Percentiles rank a stretch among this genome's conserved stretches.
These are phyloP conservation scores for Epichloe hybrida DNA, from an alignment of 2,329 filamentous ascomycete genomes.

Conservation along the genomic window DNA sequence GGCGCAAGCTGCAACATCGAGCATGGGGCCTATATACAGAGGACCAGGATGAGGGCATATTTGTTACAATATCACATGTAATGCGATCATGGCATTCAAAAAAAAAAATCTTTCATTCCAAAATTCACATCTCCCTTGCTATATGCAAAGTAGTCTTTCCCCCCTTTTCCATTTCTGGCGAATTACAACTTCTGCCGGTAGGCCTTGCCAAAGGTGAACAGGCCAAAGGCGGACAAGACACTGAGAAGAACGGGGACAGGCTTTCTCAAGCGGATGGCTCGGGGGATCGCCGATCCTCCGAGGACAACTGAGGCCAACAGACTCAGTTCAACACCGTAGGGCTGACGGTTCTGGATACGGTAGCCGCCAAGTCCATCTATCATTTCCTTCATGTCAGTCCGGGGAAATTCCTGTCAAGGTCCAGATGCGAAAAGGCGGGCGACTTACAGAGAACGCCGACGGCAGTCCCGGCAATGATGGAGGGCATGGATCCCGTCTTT, in stretches of 20 bases:
- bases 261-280: conserved; percentile 73
- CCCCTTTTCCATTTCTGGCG: too few relatives aligned
- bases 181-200: conserved; percentile 30
- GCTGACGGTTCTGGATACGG: conserved; percentile 58
- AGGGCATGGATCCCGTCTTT: conserved; percentile 74
- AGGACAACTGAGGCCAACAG: conserved; percentile 78
- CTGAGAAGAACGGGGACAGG: conserved; percentile 72
- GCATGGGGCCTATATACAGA: background rate
- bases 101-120: background rate
- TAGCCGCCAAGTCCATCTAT: conserved; percentile 66
- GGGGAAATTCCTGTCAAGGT: background rate
- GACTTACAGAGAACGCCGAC: conserved; percentile 56
- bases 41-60: background rate
- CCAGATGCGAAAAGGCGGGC: background rate
- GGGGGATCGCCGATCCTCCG: conserved; percentile 68
- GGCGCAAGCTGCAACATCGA: background rate
- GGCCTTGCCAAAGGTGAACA: conserved; percentile 67
- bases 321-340: conserved; percentile 81
- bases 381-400: background rate
- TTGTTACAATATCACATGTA: background rate
- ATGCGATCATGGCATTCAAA: background rate
- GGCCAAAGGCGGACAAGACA: conserved; percentile 62
- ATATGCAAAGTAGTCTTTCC: background rate
- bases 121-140: too few relatives aligned
- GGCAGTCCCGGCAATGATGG: conserved; percentile 68